phyloP scores from a whole-genome alignment of 306 rosid species.

The Medicago ruthenica region DNA sequence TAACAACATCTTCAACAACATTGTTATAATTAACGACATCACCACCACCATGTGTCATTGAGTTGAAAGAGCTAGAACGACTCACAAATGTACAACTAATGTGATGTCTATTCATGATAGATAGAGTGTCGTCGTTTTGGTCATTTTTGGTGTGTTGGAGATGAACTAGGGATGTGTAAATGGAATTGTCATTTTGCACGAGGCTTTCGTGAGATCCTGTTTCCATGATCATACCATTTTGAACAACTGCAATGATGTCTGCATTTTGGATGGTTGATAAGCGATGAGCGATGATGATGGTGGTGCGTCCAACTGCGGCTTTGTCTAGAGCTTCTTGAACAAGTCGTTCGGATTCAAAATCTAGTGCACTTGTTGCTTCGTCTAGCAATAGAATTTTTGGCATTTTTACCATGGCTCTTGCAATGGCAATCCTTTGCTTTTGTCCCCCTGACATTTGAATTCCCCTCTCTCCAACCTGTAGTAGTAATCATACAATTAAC shows the following conservation, averaged over 20 bases:
- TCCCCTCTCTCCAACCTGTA: slow-evolving; percentile 89
- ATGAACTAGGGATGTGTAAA: slow-evolving; percentile 64
- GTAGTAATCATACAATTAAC: not conserved
- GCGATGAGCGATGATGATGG: slow-evolving; percentile 84
- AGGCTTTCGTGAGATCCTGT: slow-evolving; percentile 70
- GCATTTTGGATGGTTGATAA: slow-evolving; percentile 84
- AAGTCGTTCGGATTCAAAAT: slow-evolving; percentile 75
- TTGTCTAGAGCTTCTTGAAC: slow-evolving; percentile 90
- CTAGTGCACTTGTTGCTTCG: slow-evolving; percentile 93
- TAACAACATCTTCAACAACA: not conserved
- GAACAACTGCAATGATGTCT: slow-evolving; percentile 75
- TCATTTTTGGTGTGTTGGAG: slow-evolving; percentile 61
- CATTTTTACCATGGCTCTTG: slow-evolving; percentile 77
- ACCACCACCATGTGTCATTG: slow-evolving; percentile 29
- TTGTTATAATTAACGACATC: not conserved
- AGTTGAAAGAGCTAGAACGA: slow-evolving; percentile 60
- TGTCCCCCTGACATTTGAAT: slow-evolving; percentile 97
- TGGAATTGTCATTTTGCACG: slow-evolving; percentile 50
- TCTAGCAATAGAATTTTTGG: slow-evolving; percentile 77
- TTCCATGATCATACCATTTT: slow-evolving; percentile 67
- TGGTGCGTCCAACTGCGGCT: slow-evolving; percentile 79
- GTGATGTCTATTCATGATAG: slow-evolving; percentile 46
- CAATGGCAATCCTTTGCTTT: slow-evolving; percentile 90
- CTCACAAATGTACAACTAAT: slow-evolving; percentile 54
- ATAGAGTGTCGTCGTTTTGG: slow-evolving; percentile 42